Evolutionary conservation across 2,329 filamentous ascomycete species (phyloP).

Genomic region (Pseudopyricularia cyperi): DNA sequence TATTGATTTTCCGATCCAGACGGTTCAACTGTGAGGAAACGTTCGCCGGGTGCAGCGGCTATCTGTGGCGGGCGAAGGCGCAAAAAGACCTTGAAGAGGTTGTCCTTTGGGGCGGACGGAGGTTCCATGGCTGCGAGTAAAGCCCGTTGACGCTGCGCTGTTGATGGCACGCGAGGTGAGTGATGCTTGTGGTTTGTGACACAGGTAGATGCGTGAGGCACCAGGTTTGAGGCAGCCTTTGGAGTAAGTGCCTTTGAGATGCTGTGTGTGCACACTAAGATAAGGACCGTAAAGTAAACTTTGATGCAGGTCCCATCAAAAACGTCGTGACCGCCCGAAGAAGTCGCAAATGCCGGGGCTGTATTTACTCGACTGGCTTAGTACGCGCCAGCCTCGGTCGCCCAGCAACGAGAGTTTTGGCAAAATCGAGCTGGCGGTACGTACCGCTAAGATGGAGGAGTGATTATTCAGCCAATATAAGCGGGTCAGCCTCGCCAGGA

Average conservation of each 20-base stretch:
- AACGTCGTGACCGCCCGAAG: neutral
- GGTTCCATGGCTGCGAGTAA: constrained; percentile 21
- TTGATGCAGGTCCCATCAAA: neutral
- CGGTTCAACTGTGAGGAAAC: constrained; percentile 68
- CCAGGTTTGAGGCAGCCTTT: neutral
- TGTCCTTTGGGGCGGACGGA: constrained; percentile 18
- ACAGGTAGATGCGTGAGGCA: neutral
- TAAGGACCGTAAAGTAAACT: no score
- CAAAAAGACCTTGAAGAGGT: constrained; percentile 83
- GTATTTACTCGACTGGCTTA: neutral
- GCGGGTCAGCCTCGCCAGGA: neutral
- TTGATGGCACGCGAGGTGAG: neutral
- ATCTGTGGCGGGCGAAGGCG: constrained; percentile 59
- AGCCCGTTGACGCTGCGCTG: neutral
- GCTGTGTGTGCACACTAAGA: no score
- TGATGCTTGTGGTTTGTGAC: neutral
- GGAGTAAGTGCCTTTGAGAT: neutral
- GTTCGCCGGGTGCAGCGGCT: constrained; percentile 35
- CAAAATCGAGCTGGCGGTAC: neutral
- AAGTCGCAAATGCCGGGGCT: neutral
- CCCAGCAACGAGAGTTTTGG: neutral
- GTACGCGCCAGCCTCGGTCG: neutral
- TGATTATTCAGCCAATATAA: no score
- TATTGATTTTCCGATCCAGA: constrained; percentile 14
- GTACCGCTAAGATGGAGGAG: neutral